These are phyloP conservation scores for Coemansia sp. DNA, from an alignment of 371 early-diverging fungal species.

Conservation along the genomic window DNA sequence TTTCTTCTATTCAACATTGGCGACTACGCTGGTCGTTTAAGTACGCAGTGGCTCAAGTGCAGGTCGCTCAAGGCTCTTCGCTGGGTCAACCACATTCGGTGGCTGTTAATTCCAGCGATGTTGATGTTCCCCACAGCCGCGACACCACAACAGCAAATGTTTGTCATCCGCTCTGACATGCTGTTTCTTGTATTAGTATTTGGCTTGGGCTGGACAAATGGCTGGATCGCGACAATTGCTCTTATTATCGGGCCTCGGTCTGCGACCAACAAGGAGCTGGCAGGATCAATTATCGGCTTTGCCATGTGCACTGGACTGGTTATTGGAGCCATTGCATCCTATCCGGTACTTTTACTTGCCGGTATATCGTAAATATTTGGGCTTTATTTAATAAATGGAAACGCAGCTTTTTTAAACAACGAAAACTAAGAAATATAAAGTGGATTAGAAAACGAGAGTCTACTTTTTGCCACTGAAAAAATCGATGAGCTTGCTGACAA, in stretches of 20 bases:
- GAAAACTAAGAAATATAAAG: not conserved
- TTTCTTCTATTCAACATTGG: constrained; percentile 45
- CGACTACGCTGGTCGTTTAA: constrained; percentile 44
- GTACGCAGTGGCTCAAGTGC: constrained; percentile 35
- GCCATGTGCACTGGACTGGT: constrained; percentile 46
- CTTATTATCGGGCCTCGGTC: constrained; percentile 33
- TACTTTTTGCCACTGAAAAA: constrained; percentile 48
- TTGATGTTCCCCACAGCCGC: constrained; percentile 40
- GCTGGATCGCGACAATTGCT: constrained; percentile 43
- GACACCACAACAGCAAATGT: constrained; percentile 9
- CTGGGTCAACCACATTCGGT: constrained; percentile 21
- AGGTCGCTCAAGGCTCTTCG: constrained; percentile 16
- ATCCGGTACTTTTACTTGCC: constrained; percentile 35
- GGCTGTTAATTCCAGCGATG: constrained; percentile 23
- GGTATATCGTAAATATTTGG: constrained; percentile 23
- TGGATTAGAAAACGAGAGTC: not conserved
- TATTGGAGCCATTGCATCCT: constrained; percentile 43
- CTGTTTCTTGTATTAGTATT: constrained; percentile 38
- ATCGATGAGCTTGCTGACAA: constrained; percentile 47
- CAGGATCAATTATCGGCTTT: constrained; percentile 47
- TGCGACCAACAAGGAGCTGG: constrained; percentile 49
- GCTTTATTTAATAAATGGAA: constrained; percentile 1
- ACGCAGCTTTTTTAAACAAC: constrained; percentile 5
- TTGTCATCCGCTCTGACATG: constrained; percentile 34
- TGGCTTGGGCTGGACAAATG: constrained; percentile 46